A percentile compares a stretch with the other conserved stretches of the same genome.
Conservation (phyloP, 257 asterid species). For the Solanum sejunctum region DNA sequence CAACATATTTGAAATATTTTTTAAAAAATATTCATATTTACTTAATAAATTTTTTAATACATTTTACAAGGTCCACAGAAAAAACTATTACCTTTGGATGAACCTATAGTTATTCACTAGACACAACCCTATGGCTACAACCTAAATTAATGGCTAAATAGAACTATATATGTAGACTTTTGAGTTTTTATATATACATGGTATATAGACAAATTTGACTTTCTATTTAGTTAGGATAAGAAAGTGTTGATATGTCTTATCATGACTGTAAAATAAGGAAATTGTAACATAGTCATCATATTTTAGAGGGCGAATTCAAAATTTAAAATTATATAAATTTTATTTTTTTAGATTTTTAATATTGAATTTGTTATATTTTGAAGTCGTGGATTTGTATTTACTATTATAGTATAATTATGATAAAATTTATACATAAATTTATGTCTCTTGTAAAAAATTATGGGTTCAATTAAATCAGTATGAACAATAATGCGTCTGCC, state of each 20-base stretch:
- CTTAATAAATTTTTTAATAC: background rate
- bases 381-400: background rate
- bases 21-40: background rate
- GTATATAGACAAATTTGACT: background rate
- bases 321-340: background rate
- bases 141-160: background rate
- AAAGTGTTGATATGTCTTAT: background rate
- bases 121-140: background rate
- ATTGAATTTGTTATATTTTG: background rate
- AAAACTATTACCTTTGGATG: background rate
- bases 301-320: background rate
- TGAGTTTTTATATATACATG: background rate
- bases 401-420: background rate
- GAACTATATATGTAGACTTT: background rate
- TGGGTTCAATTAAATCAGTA: background rate
- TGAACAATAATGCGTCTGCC: background rate
- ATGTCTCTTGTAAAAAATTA: fast-evolving
- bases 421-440: background rate
- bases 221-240: background rate
- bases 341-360: background rate
- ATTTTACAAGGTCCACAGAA: background rate
- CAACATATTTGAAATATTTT: no score
- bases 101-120: background rate
- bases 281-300: background rate
- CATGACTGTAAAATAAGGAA: background rate